Percentiles rank a stretch among this genome's conserved stretches.
phyloP scores from a whole-genome alignment of 257 asterid genomes.

The Handroanthus guayacan region DNA sequence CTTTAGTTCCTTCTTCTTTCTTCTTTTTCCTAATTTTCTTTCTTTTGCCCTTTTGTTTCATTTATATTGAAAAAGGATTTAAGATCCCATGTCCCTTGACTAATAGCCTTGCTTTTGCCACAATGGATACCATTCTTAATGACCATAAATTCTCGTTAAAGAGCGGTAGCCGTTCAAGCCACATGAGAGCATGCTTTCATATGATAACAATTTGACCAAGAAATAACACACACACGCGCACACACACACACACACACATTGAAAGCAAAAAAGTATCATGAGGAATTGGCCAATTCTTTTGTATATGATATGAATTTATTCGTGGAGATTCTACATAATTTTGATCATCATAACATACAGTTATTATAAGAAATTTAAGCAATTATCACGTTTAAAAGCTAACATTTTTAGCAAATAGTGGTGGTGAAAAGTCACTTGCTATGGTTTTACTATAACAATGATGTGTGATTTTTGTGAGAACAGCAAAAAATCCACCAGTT shows the following conservation, averaged over 20 bases:
- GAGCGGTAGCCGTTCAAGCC: slow-evolving; percentile 51
- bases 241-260: too few relatives aligned
- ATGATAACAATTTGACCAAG: slow-evolving; percentile 30
- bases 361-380: too few relatives aligned
- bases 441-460: too few relatives aligned
- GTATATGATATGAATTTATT: slow-evolving; percentile 28
- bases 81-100: slow-evolving; percentile 22
- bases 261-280: slow-evolving; percentile 31
- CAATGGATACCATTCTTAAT: slow-evolving; percentile 27
- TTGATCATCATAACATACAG: background rate
- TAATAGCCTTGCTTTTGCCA: slow-evolving; percentile 33
- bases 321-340: background rate
- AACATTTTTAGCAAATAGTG: too few relatives aligned
- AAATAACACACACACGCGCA: background rate
- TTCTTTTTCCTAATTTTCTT: background rate
- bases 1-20: background rate
- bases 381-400: too few relatives aligned
- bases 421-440: too few relatives aligned
- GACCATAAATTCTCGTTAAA: slow-evolving; percentile 33
- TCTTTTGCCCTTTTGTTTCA: background rate
- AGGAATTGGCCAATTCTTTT: slow-evolving; percentile 30
- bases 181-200: slow-evolving; percentile 39
- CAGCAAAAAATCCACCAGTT: too few relatives aligned
- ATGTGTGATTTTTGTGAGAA: too few relatives aligned
- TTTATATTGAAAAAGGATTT: background rate